Conservation (phyloP, 306 rosid genomes). For the Begonia loranthoides region DNA sequence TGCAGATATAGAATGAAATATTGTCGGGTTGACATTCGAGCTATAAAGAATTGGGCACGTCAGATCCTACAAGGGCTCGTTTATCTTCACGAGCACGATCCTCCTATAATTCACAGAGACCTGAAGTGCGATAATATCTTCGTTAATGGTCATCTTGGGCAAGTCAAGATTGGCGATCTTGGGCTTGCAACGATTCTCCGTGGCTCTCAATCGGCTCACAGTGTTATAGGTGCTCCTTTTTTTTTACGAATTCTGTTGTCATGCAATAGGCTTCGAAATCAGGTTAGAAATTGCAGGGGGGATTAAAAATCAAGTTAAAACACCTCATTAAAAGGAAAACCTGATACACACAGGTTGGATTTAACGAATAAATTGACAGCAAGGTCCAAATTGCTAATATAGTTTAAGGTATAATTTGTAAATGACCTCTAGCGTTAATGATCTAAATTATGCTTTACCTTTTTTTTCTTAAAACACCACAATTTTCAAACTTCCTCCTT, state of each 20-base stretch:
- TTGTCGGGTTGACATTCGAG: slow-evolving; percentile 34
- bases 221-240: slow-evolving; percentile 60
- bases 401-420: too few relatives aligned
- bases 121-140: slow-evolving; percentile 83
- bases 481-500: too few relatives aligned
- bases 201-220: slow-evolving; percentile 62
- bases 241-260: not conserved
- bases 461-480: too few relatives aligned
- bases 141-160: slow-evolving; percentile 92
- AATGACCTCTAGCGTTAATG: too few relatives aligned
- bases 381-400: not conserved
- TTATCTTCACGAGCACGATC: slow-evolving; percentile 64
- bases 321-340: too few relatives aligned
- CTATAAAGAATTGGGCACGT: slow-evolving; percentile 71
- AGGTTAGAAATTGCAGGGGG: not conserved
- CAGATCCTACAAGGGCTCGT: slow-evolving; percentile 71
- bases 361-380: not conserved
- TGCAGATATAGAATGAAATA: slow-evolving; percentile 74
- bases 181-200: slow-evolving; percentile 76
- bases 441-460: too few relatives aligned
- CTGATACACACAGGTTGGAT: too few relatives aligned
- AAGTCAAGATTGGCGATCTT: slow-evolving; percentile 82
- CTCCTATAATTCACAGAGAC: slow-evolving; percentile 85
- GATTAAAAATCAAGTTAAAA: not conserved
- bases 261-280: too few relatives aligned